Evolutionary conservation across 73 alveolate genomes (phyloP).

Genomic region (Paramecium tetraurelia): DNA sequence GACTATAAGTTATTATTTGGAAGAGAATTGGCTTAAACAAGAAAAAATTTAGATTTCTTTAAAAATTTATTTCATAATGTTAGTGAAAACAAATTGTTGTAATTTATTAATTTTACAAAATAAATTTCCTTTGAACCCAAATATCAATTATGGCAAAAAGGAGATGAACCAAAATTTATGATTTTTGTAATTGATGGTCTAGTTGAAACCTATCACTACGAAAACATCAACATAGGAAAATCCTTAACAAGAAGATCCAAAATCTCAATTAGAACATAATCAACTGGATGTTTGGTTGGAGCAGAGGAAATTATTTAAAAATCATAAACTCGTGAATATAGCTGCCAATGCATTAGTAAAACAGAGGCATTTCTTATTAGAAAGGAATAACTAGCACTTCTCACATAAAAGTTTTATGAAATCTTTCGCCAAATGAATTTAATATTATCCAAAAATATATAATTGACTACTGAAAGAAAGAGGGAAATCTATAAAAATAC

Average conservation of each 20-base stretch:
- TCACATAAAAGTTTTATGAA: neutral
- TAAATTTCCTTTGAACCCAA: neutral
- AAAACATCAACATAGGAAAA: neutral
- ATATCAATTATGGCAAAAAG: neutral
- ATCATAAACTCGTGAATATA: neutral
- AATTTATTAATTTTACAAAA: neutral
- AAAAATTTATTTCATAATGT: neutral
- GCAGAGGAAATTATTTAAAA: neutral
- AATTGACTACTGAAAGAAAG: neutral
- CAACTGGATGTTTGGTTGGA: conserved; percentile 4
- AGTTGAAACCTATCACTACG: neutral
- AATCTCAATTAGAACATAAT: neutral
- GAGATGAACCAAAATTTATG: conserved; percentile 15
- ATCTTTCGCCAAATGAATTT: neutral
- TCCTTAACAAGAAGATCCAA: neutral
- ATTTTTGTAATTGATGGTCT: neutral
- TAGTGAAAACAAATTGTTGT: neutral
- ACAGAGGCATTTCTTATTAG: neutral
- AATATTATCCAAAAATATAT: neutral
- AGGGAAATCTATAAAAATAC: neutral
- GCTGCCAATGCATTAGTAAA: neutral
- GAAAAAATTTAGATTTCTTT: conserved; percentile 11
- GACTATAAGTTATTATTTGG: conserved; percentile 1
- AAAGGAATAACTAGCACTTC: neutral
- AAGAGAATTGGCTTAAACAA: neutral